Evolutionary conservation across 331 rosid genomes (phyloP), one percentile per base, ranked within the genome.

Genomic region (Telfairia occidentalis): DNA sequence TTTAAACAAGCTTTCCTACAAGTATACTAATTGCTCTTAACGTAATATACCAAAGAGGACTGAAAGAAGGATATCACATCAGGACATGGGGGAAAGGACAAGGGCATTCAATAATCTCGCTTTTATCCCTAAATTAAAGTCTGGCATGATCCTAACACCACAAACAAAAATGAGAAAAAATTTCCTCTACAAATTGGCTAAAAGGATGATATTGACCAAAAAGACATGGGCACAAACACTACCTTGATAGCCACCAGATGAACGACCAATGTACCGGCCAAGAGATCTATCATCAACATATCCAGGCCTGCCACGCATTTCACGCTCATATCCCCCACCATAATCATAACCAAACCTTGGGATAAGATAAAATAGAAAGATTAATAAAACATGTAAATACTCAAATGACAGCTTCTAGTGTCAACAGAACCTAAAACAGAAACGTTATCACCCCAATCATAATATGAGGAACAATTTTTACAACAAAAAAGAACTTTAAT

Each of bases 241-340:
- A 85, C 86, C 85, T 81, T 82, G 90, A 84, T 83, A 92, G 43
- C 87, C 90, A 13, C 90, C 92, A 6, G 79, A 83, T 38, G 96
- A 76, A 26, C 93, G 99, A 43, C 88, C 89, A 32, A 70, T 86
- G 81, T 83, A 90, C 74, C 97, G 89, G 40, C 99, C 96, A 86
- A 86, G 89, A 74, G 96, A 72, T 81, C 84, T 95, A 57, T 92
- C 98, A 69, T 95, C 97, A 37, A 58, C 82, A 81, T 86, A 88
- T 59, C 89, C 97, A 76, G 78, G 85, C 80, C 96, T 84, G 74
- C 88, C 93, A 53, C 96, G 88, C 84, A 85, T 80, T 73, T 93
- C 97, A 35, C 98, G 86, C 4, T 93, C 99, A 63, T 87, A 85
- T 59, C 96, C 97, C 23, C 96, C 86, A 78, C 76, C 84, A 80